Percentiles rank a stretch among this genome's conserved stretches.
Conservation (phyloP, 2,329 filamentous ascomycete genomes). For the Colletotrichum neosansevieriae region DNA sequence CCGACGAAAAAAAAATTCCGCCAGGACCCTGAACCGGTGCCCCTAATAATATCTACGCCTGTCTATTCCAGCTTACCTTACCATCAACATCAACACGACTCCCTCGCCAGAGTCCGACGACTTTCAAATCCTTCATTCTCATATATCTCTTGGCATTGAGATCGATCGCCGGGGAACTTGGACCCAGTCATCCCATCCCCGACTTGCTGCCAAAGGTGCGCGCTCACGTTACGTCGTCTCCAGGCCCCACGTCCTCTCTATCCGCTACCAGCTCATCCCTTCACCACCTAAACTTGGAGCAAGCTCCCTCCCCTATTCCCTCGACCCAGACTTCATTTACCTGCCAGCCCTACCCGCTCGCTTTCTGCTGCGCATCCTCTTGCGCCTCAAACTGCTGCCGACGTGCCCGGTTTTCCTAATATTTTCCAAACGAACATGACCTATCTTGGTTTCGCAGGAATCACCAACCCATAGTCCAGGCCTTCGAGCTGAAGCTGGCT, state of each 20-base stretch:
- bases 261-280: conserved; percentile 38
- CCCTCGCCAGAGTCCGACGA: neutral
- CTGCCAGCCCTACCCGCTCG: conserved; percentile 33
- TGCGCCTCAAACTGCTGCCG: conserved; percentile 21
- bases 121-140: neutral
- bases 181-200: conserved; percentile 3
- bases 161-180: conserved; percentile 1
- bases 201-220: conserved; percentile 7
- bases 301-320: conserved; percentile 31
- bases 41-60: neutral
- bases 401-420: conserved; percentile 22
- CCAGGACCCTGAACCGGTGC: conserved; percentile 4
- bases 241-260: conserved; percentile 30
- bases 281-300: conserved; percentile 30
- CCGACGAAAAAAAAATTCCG: neutral
- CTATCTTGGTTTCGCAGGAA: conserved; percentile 30
- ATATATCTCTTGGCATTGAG: conserved; percentile 4
- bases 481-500: conserved; percentile 1
- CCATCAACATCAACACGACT: neutral
- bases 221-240: conserved; percentile 11
- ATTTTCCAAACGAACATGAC: conserved; percentile 36
- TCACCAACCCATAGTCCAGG: neutral
- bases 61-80: neutral
- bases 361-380: neutral
- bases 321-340: conserved; percentile 24